phyloP scores from a whole-genome alignment of 768 basidiomycete genomes.

The Termitomyces eurrhizus region DNA sequence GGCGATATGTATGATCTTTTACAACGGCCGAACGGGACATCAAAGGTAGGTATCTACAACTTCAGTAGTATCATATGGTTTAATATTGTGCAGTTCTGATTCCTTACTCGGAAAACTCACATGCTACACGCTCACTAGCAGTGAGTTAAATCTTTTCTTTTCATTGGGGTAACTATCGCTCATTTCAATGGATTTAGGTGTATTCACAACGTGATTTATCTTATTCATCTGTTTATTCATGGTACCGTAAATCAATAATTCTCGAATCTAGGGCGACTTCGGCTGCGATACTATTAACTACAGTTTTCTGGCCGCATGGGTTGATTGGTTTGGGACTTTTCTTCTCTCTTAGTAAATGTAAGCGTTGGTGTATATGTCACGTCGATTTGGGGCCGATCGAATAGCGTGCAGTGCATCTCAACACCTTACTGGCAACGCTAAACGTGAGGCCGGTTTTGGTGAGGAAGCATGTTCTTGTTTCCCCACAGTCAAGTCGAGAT shows the following conservation, averaged over 20 bases:
- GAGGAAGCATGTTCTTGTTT: background rate
- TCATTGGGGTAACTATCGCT: background rate
- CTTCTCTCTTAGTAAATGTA: slow-evolving; percentile 9
- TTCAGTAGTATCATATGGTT: background rate
- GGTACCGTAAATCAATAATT: background rate
- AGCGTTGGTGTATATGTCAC: background rate
- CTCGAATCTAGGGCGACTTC: background rate
- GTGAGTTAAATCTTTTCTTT: background rate
- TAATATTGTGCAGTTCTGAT: background rate
- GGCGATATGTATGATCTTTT: background rate
- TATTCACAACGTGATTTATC: background rate
- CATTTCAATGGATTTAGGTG: background rate
- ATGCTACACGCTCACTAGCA: slow-evolving; percentile 3
- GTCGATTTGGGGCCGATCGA: too few species aligned
- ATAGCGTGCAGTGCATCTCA: slow-evolving; percentile 3
- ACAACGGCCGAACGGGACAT: background rate
- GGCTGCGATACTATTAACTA: background rate
- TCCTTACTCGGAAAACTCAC: slow-evolving; percentile 4
- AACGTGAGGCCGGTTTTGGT: slow-evolving; percentile 1
- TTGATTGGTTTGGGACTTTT: background rate
- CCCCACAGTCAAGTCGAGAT: background rate
- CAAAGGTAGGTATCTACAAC: background rate
- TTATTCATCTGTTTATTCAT: background rate
- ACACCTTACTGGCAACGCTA: slow-evolving; percentile 8
- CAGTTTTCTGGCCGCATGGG: background rate